Evolutionary conservation across 257 asterid genomes (phyloP).

Genomic region (Echium plantagineum): DNA sequence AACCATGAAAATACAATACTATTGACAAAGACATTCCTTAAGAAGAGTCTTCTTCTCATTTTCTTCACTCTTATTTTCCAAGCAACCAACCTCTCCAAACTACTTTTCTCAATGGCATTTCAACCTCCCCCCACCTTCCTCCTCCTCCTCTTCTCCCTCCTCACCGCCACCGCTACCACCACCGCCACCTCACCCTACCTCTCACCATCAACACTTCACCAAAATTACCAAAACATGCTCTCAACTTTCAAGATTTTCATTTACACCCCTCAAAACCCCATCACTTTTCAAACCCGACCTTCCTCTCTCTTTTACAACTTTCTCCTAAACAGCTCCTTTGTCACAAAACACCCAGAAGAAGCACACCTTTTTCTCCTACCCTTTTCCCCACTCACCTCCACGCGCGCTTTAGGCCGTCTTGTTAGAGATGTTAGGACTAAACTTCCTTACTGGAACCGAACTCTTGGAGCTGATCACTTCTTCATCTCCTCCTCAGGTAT

Average conservation of each 20-base stretch:
- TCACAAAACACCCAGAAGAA: conserved; percentile 44
- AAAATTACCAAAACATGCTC: conserved; percentile 58
- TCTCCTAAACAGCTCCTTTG: conserved; percentile 44
- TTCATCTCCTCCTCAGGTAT: conserved; percentile 45
- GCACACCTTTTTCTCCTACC: conserved; percentile 83
- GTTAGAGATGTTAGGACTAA: conserved; percentile 40
- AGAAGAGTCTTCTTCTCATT: no score
- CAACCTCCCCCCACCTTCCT: background rate
- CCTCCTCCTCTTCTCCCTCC: conserved; percentile 3
- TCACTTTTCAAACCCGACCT: conserved; percentile 26
- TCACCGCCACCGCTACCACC: conserved; percentile 11
- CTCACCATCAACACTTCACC: conserved; percentile 40
- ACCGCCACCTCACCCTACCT: conserved; percentile 42
- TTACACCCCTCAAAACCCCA: conserved; percentile 36
- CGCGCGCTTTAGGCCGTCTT: conserved; percentile 54
- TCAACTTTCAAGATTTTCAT: conserved; percentile 47
- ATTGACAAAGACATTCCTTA: no score
- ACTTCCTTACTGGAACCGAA: conserved; percentile 68
- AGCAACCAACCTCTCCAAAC: background rate
- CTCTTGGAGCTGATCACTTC: conserved; percentile 95
- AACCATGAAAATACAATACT: no score
- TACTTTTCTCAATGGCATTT: background rate
- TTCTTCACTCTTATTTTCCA: no score
- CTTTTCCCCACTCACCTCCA: conserved; percentile 47
- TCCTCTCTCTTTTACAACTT: conserved; percentile 47